Evolutionary conservation across 2,329 filamentous ascomycete genomes (phyloP), one percentile per base, ranked within the genome.

Genomic region (Colletotrichum lentis): DNA sequence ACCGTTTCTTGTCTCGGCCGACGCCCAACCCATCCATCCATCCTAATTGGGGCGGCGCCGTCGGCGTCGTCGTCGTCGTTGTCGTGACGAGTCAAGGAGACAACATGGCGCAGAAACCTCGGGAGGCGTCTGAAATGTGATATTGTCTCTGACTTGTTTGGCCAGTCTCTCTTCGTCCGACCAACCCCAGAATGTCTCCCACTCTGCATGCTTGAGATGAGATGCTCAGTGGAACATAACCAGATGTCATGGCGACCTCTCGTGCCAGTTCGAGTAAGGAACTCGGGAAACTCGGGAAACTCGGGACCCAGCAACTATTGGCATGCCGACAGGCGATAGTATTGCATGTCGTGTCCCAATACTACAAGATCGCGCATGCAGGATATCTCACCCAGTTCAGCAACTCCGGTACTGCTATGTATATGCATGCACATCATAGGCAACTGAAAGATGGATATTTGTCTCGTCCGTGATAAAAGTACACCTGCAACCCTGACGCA

Each of bases 381-480:
- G 35, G 31, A 46, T 5, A 44, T 64, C 22, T 31, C 22, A 43
- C 22, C 37, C 43, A 54, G 31, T 18, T n/a, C 52, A n/a, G 31
- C 7, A 35, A 10, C 2, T 35, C 31, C 31, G 10, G 31, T 35
- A 8, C 31, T 35, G 2, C 31, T 43, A 20, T 18, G 37, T 5
- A 14, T 16, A 44, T 8, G n/a, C 46, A 43, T 24, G n/a, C 20
- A 44, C 18, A 11, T 41, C n/a, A 62, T 22, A 53, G 57, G 22
- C 18, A 37, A 37, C n/a, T 53, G 12, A 58, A 35, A 67, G 43
- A 65, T 52, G 65, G 49, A 61, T 56, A 68, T 65, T 35, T 68
- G 65, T 65, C 31, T 68, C 55, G 52, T 67, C 52, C 52, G 50
- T 65, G 54, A 65, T 68, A 60, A 61, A 55, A 68, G 55, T 65